These are phyloP conservation scores for Podila epicladia DNA, from an alignment of 192 early-diverging fungal species.

Conservation along the genomic window DNA sequence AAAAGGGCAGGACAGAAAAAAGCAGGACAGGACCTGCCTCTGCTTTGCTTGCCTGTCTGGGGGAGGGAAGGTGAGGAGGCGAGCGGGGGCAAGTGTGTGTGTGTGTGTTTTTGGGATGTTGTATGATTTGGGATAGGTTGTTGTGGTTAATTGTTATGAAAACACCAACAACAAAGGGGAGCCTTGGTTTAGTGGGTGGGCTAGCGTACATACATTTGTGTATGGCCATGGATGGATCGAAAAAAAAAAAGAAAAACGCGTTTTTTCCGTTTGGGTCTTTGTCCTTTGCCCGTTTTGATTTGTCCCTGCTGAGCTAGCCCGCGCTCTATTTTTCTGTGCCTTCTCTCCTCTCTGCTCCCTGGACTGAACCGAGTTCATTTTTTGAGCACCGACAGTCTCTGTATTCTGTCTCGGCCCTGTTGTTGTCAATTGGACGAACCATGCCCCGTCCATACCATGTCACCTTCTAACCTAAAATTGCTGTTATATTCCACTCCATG, in stretches of 20 bases:
- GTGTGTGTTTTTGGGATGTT: neutral
- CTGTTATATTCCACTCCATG: neutral
- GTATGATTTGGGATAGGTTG: neutral
- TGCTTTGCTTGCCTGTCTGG: too few species aligned
- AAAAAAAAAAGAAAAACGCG: constrained; percentile 9
- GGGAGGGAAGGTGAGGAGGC: too few species aligned
- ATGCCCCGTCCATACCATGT: too few species aligned
- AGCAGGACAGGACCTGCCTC: too few species aligned
- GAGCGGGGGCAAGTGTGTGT: neutral
- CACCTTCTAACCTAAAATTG: too few species aligned
- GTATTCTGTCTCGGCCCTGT: too few species aligned
- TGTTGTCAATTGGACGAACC: too few species aligned
- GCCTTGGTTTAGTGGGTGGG: too few species aligned
- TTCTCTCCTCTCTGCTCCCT: too few species aligned
- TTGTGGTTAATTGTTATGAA: constrained; percentile 3
- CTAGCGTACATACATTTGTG: too few species aligned
- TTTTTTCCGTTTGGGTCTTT: neutral
- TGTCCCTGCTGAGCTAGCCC: neutral
- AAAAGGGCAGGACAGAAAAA: neutral
- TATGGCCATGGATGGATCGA: neutral
- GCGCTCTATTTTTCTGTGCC: neutral
- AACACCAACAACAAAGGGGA: neutral
- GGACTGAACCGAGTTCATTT: too few species aligned
- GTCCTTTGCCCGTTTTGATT: neutral
- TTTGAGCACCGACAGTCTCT: too few species aligned